A percentile compares a stretch with the other conserved stretches of the same genome.
Conservation (phyloP, 192 early-diverging fungal genomes). For the Coemansia nantahalensis region DNA sequence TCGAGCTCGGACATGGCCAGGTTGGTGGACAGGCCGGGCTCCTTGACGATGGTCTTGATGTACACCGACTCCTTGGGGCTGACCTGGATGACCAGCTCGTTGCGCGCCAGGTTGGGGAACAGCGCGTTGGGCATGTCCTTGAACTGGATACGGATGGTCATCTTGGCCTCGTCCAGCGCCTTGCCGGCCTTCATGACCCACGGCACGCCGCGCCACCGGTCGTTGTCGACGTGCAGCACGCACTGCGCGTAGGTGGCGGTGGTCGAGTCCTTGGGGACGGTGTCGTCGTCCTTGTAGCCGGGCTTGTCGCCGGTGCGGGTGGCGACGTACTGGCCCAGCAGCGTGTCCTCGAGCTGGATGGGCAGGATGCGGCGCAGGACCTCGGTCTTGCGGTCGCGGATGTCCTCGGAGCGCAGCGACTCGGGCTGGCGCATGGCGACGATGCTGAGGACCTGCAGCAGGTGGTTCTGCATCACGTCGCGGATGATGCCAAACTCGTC, state of each 20-base stretch:
- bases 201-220: conserved; percentile 81
- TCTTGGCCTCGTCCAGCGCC: conserved; percentile 90
- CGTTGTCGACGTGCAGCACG: conserved; percentile 88
- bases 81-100: conserved; percentile 94
- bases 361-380: conserved; percentile 81
- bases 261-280: conserved; percentile 78
- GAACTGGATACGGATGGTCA: conserved; percentile 96
- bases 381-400: conserved; percentile 95
- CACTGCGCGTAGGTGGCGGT: conserved; percentile 91
- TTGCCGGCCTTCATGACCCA: conserved; percentile 80
- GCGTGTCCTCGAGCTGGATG: conserved; percentile 72
- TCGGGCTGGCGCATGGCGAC: conserved; percentile 95
- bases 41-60: conserved; percentile 96
- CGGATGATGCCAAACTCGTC: conserved; percentile 99
- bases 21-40: conserved; percentile 82
- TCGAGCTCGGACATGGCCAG: conserved; percentile 91
- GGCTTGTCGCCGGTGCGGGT: too few species aligned
- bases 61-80: conserved; percentile 95
- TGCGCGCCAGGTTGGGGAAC: conserved; percentile 75
- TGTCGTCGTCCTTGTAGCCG: conserved; percentile 93
- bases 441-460: conserved; percentile 90
- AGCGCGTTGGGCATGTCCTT: conserved; percentile 83
- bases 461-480: conserved; percentile 93
- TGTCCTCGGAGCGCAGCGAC: conserved; percentile 82
- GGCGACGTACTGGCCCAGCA: conserved; percentile 92